phyloP scores from a whole-genome alignment of 148 eudicot species.

The Salicornia ramosissima region DNA sequence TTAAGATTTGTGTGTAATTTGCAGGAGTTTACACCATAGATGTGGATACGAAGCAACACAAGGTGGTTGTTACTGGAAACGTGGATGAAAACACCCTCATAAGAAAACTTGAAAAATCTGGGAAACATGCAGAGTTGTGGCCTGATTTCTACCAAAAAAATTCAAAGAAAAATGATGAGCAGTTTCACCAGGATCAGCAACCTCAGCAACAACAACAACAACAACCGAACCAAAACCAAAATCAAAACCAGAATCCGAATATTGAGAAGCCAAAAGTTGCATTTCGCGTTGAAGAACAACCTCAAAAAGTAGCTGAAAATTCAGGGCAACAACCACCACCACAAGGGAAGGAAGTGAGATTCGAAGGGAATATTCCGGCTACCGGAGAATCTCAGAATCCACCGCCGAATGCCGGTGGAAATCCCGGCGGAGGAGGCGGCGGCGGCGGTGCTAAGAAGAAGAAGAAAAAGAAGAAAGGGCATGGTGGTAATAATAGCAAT shows the following conservation, averaged over 20 bases:
- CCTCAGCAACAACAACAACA: not conserved
- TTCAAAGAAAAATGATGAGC: conserved; percentile 22
- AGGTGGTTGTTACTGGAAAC: conserved; percentile 56
- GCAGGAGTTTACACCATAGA: conserved; percentile 58
- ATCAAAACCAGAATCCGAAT: conserved; percentile 22
- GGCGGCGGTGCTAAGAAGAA: conserved; percentile 33
- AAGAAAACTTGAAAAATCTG: conserved; percentile 60
- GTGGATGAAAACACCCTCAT: conserved; percentile 52
- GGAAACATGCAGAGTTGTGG: conserved; percentile 73
- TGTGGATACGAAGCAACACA: conserved; percentile 55
- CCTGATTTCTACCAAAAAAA: conserved; percentile 22
- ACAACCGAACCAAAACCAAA: conserved; percentile 10
- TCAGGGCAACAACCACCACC: conserved; percentile 13
- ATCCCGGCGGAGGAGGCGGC: conserved; percentile 19
- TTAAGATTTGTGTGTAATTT: too few relatives aligned
- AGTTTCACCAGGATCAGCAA: conserved; percentile 23
- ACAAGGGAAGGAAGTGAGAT: conserved; percentile 17
- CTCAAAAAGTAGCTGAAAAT: conserved; percentile 12
- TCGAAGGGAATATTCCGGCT: conserved; percentile 17
- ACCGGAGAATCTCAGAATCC: conserved; percentile 13
- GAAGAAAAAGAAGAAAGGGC: conserved; percentile 57
- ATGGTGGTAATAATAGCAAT: conserved; percentile 20
- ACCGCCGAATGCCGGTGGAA: not conserved
- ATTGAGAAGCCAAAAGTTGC: not conserved
- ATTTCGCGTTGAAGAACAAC: not conserved